Conservation (phyloP, 2,329 filamentous ascomycete genomes). For the Periconia sp. region DNA sequence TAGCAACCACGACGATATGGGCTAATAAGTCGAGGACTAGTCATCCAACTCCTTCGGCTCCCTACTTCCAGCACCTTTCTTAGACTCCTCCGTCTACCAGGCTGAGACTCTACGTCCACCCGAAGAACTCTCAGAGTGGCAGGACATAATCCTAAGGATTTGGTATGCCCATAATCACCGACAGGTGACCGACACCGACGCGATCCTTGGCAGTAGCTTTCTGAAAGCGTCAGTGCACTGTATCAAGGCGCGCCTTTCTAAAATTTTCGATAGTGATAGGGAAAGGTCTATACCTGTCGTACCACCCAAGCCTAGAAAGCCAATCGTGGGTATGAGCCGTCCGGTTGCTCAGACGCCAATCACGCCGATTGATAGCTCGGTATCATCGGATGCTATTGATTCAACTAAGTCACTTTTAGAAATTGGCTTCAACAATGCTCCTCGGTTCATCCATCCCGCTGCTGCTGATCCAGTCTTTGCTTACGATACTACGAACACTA, state of each 20-base stretch:
- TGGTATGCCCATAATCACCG: constrained; percentile 10
- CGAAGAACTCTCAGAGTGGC: constrained; percentile 6
- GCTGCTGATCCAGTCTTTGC: too few species aligned
- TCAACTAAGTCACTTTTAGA: too few species aligned
- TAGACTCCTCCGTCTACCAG: constrained; percentile 4
- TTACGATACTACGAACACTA: too few species aligned
- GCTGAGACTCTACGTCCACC: background rate
- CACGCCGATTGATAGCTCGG: too few species aligned
- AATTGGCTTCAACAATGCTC: too few species aligned
- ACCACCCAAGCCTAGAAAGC: background rate
- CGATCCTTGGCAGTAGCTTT: constrained; percentile 1
- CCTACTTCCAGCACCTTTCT: background rate
- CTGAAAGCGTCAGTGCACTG: constrained; percentile 3
- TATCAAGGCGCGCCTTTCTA: constrained; percentile 7
- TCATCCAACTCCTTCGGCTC: background rate
- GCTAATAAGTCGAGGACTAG: background rate
- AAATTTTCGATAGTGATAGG: constrained; percentile 3
- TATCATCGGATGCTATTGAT: too few species aligned
- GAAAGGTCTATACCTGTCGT: background rate
- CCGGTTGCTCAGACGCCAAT: too few species aligned
- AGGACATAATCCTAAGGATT: constrained; percentile 6
- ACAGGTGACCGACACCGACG: constrained; percentile 5
- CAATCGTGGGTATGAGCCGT: background rate
- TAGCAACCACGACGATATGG: too few species aligned
- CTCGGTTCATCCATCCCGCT: too few species aligned